Evolutionary conservation across 495 filamentous ascomycete species (phyloP).

Genomic region (Lasiosphaeria hispida): DNA sequence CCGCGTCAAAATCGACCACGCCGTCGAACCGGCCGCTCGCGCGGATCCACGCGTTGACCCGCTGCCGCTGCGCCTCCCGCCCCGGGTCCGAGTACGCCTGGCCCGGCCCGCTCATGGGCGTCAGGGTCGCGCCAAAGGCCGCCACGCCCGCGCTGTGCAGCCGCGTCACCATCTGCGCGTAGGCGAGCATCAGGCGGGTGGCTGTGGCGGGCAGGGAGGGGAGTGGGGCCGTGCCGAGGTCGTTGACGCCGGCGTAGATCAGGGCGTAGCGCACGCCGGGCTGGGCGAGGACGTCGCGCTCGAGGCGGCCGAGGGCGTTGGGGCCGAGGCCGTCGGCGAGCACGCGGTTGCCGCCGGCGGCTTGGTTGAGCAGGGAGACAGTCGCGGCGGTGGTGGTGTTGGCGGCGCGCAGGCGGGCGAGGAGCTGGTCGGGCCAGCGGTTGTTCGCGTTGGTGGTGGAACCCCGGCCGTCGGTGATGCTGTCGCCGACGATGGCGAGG

Average conservation of each 20-base stretch:
- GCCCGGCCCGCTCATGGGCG: slow-evolving; percentile 51
- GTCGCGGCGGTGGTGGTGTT: slow-evolving; percentile 21
- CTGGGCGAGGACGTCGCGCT: slow-evolving; percentile 59
- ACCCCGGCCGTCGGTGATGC: slow-evolving; percentile 64
- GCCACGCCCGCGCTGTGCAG: slow-evolving; percentile 51
- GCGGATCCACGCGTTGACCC: slow-evolving; percentile 63
- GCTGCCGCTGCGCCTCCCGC: slow-evolving; percentile 52
- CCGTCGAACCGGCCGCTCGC: slow-evolving; percentile 56
- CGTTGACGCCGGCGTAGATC: slow-evolving; percentile 67
- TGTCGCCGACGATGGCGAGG: slow-evolving; percentile 63
- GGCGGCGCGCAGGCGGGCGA: slow-evolving; percentile 43
- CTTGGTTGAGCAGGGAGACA: slow-evolving; percentile 60
- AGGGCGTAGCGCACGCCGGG: slow-evolving; percentile 52
- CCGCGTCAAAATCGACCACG: slow-evolving; percentile 60
- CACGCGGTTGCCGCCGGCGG: slow-evolving; percentile 66
- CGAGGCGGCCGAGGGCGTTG: slow-evolving; percentile 54
- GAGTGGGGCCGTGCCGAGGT: slow-evolving; percentile 50
- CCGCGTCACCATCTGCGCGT: slow-evolving; percentile 54
- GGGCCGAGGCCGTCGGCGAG: slow-evolving; percentile 59
- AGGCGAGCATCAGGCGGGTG: slow-evolving; percentile 52
- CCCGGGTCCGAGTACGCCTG: slow-evolving; percentile 46
- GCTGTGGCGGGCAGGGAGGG: slow-evolving; percentile 35
- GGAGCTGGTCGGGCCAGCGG: slow-evolving; percentile 62
- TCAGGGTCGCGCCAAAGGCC: slow-evolving; percentile 60
- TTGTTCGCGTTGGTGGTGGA: slow-evolving; percentile 60